Percentiles rank a stretch among this genome's conserved stretches.
Conservation (phyloP, 768 basidiomycete genomes). For the Rhodotorula graminis region DNA sequence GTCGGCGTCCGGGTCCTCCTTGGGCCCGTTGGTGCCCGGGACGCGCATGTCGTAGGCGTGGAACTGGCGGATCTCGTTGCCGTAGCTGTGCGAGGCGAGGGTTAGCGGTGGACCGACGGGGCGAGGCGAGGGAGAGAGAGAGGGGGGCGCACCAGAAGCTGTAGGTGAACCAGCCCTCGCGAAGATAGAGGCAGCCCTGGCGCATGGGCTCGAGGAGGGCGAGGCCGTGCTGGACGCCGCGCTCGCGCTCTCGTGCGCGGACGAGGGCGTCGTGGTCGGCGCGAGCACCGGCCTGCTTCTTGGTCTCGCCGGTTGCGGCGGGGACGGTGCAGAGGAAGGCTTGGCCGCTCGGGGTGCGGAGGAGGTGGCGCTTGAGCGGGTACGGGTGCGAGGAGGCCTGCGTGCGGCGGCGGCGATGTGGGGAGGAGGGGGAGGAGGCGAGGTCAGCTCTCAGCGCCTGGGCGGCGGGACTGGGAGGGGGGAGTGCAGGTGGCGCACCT, state of each 20-base stretch:
- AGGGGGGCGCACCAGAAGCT: slow-evolving; percentile 58
- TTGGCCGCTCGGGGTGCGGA: slow-evolving; percentile 39
- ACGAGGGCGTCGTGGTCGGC: slow-evolving; percentile 14
- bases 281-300: not conserved
- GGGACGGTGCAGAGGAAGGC: slow-evolving; percentile 42
- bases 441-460: not conserved
- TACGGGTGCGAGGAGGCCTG: slow-evolving; percentile 2
- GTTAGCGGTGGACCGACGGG: too few relatives aligned
- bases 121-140: not conserved
- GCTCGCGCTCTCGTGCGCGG: slow-evolving; percentile 19
- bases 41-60: slow-evolving; percentile 67
- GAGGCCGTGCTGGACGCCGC: slow-evolving; percentile 36
- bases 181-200: slow-evolving; percentile 55
- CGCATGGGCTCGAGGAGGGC: slow-evolving; percentile 39
- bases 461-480: too few relatives aligned
- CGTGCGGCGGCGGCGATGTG: slow-evolving; percentile 2
- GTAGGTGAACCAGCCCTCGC: slow-evolving; percentile 95
- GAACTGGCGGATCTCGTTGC: slow-evolving; percentile 91
- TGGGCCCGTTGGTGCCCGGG: slow-evolving; percentile 40
- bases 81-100: slow-evolving; percentile 51
- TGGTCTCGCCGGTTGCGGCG: not conserved
- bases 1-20: slow-evolving; percentile 44
- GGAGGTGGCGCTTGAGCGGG: slow-evolving; percentile 28
- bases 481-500: not conserved
- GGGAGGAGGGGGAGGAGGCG: not conserved